Conservation (phyloP, 306 rosid species). For the Vachellia collinsii region DNA sequence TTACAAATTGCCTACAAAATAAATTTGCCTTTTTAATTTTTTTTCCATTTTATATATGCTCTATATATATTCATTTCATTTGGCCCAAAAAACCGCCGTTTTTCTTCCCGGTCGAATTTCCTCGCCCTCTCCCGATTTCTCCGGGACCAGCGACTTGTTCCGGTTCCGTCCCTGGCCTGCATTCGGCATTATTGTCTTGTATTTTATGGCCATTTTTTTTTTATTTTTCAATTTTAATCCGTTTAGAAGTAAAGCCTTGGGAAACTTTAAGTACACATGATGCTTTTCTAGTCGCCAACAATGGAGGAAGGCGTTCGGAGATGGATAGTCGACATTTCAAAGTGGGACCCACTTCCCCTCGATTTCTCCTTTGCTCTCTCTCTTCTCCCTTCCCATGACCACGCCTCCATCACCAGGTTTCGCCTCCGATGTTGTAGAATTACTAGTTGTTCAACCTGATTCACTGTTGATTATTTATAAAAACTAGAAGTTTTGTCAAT, state of each 20-base stretch:
- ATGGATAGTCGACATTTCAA: conserved; percentile 75
- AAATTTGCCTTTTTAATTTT: too few relatives aligned
- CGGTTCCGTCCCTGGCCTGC: neutral
- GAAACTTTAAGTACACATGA: neutral
- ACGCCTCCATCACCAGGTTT: conserved; percentile 63
- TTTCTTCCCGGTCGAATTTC: too few relatives aligned
- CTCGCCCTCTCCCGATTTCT: neutral
- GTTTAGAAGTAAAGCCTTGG: neutral
- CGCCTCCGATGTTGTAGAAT: neutral
- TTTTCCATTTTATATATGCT: too few relatives aligned
- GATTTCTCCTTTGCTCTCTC: conserved; percentile 62
- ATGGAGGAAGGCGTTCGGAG: conserved; percentile 76
- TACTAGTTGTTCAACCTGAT: neutral
- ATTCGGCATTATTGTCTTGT: neutral
- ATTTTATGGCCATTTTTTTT: neutral
- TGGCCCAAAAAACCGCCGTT: too few relatives aligned
- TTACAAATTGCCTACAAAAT: too few relatives aligned
- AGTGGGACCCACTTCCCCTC: conserved; percentile 71
- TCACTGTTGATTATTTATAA: neutral
- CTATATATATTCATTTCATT: too few relatives aligned
- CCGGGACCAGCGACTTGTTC: neutral
- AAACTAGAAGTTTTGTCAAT: neutral
- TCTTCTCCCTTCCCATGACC: conserved; percentile 60
- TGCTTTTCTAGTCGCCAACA: neutral
- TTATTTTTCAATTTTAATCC: neutral